phyloP scores from a whole-genome alignment of 176 grass and related monocot species.

The Bromus sterilis region DNA sequence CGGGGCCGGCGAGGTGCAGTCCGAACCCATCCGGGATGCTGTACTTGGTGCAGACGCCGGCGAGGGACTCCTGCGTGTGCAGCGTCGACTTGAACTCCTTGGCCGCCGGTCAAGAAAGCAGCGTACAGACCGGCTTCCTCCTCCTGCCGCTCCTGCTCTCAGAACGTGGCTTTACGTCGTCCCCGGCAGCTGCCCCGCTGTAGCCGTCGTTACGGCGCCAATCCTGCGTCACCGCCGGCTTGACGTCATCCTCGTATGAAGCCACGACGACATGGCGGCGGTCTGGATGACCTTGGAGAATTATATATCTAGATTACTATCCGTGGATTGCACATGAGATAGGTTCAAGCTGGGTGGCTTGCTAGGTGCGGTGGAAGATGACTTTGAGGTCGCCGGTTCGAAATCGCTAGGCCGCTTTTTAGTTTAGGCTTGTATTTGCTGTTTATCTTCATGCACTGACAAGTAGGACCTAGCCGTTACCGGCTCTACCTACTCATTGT shows the following conservation, averaged over 20 bases:
- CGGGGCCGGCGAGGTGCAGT: constrained; percentile 4
- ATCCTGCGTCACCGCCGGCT: constrained; percentile 19
- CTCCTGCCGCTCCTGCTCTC: neutral
- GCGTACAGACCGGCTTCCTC: neutral
- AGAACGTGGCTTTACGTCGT: constrained; percentile 11
- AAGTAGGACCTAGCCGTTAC: too few relatives aligned
- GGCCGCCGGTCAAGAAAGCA: constrained; percentile 13
- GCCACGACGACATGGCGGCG: constrained; percentile 28
- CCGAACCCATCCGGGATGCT: constrained; percentile 28
- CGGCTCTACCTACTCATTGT: too few relatives aligned
- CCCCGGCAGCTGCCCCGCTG: neutral
- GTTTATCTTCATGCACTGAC: too few relatives aligned
- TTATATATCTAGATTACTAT: too few relatives aligned
- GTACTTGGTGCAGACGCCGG: constrained; percentile 19
- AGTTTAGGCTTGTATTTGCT: too few relatives aligned
- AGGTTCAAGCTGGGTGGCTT: too few relatives aligned
- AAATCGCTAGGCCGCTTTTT: too few relatives aligned
- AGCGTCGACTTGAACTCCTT: constrained; percentile 30
- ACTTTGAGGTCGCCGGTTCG: too few relatives aligned
- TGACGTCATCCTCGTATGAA: constrained; percentile 16
- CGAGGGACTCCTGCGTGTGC: constrained; percentile 18
- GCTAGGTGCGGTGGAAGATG: too few relatives aligned
- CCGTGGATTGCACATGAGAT: too few relatives aligned
- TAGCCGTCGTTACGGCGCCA: neutral
- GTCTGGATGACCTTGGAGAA: too few relatives aligned